Evolutionary conservation across 2,329 filamentous ascomycete genomes (phyloP), one percentile per base, ranked within the genome.

Genomic region (Ascochyta viciae-villosae): DNA sequence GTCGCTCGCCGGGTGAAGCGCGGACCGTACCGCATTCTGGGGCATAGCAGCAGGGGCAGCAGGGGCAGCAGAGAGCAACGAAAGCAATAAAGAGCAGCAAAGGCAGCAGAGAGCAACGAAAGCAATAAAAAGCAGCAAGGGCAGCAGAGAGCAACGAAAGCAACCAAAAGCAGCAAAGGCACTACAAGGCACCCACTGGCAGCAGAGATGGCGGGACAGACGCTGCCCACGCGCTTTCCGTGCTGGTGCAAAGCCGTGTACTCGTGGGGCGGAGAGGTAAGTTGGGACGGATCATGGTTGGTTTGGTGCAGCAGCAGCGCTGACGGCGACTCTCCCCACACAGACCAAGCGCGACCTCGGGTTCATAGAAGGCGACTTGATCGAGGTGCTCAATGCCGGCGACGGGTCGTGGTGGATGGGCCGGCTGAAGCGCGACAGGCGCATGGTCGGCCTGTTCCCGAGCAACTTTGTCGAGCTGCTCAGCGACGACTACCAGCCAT

Each of bases 321-420:
- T 75, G 59, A 74, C 66, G 35, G 39, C 43, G 43, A 24, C 27
- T 37, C 40, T 15, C 24, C 45, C 10, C 15, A 13, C 50, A 37
- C 62, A 80, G 88, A 94, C 90, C 23, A 96, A 96, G 81, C 88
- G 90, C 75, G 95, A 99, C 74, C 84, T 99, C 54, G 95, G 95
- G 15, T 99, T 99, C 77, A 90, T 99, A 66, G 95, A 99, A 77
- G 95, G 95, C 62, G 95, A 99, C 77, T 79, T 99, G 64, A 99
- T 99, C 75, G 95, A 99, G 85, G 97, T 94, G 72, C 83, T 99
- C 49, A 99, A 99, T 75, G 95, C 95, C 19, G 95, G 95, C 61
- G 95, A 99, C 78, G 95, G 95, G 48, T 93, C 91, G 42, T 99
- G 95, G 95, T 99, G 95, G 95, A 96, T 93, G 78, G 95, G 95